Evolutionary conservation across 805 yeast genomes (phyloP).

Genomic region (Isabelozyma pseudorhagii): DNA sequence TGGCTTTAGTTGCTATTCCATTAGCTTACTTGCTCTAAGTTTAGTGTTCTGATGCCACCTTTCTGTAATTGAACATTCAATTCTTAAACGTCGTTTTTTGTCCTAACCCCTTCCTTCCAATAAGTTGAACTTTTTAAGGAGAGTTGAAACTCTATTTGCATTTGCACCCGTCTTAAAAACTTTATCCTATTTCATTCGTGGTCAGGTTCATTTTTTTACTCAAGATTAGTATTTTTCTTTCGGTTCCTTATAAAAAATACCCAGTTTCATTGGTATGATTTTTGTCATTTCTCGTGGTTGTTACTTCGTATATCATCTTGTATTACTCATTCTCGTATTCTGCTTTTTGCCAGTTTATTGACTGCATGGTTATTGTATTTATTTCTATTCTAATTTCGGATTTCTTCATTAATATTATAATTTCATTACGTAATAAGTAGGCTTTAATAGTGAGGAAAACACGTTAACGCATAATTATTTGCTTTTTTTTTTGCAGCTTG

Average conservation of each 20-base stretch:
- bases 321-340: not conserved
- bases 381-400: not conserved
- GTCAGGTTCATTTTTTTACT: not conserved
- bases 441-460: no score
- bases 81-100: not conserved
- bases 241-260: not conserved
- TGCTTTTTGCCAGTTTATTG: not conserved
- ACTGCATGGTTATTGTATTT: not conserved
- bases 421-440: not conserved
- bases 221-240: not conserved
- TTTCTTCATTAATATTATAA: no score
- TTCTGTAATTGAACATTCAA: not conserved
- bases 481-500: not conserved
- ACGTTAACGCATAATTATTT: no score
- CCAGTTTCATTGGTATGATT: not conserved
- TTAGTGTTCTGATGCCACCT: not conserved
- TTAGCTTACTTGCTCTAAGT: constrained; percentile 30
- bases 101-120: not conserved
- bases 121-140: not conserved
- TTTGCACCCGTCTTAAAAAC: not conserved
- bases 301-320: not conserved
- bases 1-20: constrained; percentile 25
- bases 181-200: not conserved
- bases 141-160: not conserved
- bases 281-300: not conserved